Percentiles rank a stretch among this genome's conserved stretches.
Conservation (phyloP, 208 protist species). For the Kentomonas sorsogonicus region DNA sequence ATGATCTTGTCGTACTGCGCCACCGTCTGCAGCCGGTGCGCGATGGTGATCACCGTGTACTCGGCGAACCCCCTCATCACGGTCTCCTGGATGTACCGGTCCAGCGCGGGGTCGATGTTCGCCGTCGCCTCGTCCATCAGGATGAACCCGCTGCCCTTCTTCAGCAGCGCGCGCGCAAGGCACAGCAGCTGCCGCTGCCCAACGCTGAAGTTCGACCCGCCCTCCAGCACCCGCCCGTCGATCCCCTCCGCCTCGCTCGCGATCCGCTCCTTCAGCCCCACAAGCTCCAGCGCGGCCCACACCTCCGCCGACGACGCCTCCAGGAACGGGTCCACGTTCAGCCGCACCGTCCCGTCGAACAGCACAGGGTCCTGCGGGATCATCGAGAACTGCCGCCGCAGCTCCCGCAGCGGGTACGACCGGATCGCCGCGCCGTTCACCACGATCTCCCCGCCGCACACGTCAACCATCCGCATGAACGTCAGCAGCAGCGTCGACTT, state of each 20-base stretch:
- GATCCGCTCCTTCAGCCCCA: conserved; percentile 4
- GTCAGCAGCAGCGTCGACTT: no score
- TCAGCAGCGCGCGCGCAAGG: conserved; percentile 49
- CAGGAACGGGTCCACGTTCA: no score
- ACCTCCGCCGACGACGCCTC: no score
- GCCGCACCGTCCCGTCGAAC: no score
- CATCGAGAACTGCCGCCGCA: no score
- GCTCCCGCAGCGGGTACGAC: no score
- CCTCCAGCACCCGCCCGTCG: conserved; percentile 23
- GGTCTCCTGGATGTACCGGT: conserved; percentile 54
- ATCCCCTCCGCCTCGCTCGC: conserved; percentile 10
- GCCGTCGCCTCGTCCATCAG: conserved; percentile 84
- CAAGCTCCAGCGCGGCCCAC: no score
- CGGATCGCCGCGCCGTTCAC: no score
- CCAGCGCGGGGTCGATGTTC: conserved; percentile 63
- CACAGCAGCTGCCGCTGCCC: conserved; percentile 62
- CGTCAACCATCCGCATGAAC: no score
- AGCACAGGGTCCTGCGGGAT: no score
- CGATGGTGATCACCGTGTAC: conserved; percentile 80
- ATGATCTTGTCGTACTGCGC: conserved; percentile 71
- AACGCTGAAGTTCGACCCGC: conserved; percentile 50
- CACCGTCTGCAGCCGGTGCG: conserved; percentile 75
- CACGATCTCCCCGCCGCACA: no score
- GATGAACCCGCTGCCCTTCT: conserved; percentile 39
- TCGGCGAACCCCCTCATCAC: conserved; percentile 46